phyloP scores from a whole-genome alignment of 2,329 filamentous ascomycete genomes.

The Epicoccum nigrum region DNA sequence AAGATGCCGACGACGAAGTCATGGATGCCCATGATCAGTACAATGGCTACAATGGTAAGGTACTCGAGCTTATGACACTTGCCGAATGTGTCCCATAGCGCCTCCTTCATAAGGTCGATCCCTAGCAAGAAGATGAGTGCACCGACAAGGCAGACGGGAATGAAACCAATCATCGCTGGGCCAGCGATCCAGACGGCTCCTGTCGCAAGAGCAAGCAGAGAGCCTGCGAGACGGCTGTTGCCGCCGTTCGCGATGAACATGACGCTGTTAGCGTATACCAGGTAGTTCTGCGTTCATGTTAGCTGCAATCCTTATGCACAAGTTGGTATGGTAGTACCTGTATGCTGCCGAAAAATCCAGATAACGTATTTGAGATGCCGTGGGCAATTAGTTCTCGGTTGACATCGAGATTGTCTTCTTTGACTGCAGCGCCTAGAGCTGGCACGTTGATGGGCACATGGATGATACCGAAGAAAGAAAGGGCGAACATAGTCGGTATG shows the following conservation, averaged over 20 bases:
- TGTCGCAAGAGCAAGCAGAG: constrained; percentile 81
- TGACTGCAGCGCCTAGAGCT: constrained; percentile 85
- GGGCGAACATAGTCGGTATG: constrained; percentile 90
- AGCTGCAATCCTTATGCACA: constrained; percentile 14
- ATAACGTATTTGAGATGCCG: constrained; percentile 89
- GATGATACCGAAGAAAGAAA: constrained; percentile 96
- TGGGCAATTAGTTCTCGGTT: constrained; percentile 92
- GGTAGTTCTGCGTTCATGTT: constrained; percentile 72
- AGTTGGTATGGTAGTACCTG: constrained; percentile 53
- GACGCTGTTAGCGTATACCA: constrained; percentile 97
- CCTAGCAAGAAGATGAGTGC: constrained; percentile 94
- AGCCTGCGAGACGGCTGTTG: constrained; percentile 81
- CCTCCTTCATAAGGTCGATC: constrained; percentile 88
- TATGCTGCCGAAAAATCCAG: constrained; percentile 85
- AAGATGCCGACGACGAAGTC: constrained; percentile 96
- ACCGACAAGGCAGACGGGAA: constrained; percentile 96
- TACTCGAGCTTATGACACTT: constrained; percentile 89
- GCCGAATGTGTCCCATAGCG: constrained; percentile 84
- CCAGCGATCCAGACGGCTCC: constrained; percentile 83
- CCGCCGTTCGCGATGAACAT: constrained; percentile 95
- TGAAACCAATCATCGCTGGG: constrained; percentile 87
- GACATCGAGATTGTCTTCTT: constrained; percentile 89
- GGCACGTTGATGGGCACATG: constrained; percentile 99
- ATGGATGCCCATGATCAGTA: constrained; percentile 93
- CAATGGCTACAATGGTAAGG: constrained; percentile 84